These are phyloP conservation scores for Fusarium metavorans DNA, from an alignment of 2,329 filamentous ascomycete species.

Conservation along the genomic window DNA sequence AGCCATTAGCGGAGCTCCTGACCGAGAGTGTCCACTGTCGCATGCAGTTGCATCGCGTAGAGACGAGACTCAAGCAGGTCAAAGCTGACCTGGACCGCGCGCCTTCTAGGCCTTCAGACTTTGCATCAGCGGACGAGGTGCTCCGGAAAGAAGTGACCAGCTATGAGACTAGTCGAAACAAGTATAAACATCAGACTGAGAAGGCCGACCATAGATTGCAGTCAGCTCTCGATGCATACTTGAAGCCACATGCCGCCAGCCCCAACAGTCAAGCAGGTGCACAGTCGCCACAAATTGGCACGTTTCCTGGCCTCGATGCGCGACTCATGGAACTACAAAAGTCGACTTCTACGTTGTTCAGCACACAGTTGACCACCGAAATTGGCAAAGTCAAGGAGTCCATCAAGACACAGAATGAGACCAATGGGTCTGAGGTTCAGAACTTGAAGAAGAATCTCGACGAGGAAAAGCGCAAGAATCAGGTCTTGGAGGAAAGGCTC, in stretches of 20 bases:
- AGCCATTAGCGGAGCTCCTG: conserved; percentile 33
- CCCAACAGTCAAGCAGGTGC: conserved; percentile 3
- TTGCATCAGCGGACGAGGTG: conserved; percentile 32
- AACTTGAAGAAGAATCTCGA: conserved; percentile 23
- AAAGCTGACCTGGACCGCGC: conserved; percentile 28
- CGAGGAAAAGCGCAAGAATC: conserved; percentile 25
- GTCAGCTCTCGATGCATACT: conserved; percentile 4
- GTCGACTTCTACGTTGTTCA: conserved; percentile 6
- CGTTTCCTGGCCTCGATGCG: neutral
- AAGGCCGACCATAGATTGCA: conserved; percentile 19
- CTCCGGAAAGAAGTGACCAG: conserved; percentile 28
- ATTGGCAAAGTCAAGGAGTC: conserved; percentile 26
- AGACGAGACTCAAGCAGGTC: conserved; percentile 30
- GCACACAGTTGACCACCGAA: conserved; percentile 21
- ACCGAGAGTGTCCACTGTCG: conserved; percentile 38
- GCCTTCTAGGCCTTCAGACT: conserved; percentile 36
- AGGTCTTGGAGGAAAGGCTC: conserved; percentile 26
- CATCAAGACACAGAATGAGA: neutral
- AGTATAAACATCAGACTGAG: conserved; percentile 11
- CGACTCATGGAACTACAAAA: conserved; percentile 12
- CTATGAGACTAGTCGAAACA: conserved; percentile 15
- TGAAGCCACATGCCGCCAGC: neutral
- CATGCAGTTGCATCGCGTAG: conserved; percentile 29
- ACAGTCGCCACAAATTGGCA: neutral
- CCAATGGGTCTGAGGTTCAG: conserved; percentile 12